Base-by-base conservation (phyloP, 192 early-diverging fungal species). In the Backusella tuberculispora region DNA sequence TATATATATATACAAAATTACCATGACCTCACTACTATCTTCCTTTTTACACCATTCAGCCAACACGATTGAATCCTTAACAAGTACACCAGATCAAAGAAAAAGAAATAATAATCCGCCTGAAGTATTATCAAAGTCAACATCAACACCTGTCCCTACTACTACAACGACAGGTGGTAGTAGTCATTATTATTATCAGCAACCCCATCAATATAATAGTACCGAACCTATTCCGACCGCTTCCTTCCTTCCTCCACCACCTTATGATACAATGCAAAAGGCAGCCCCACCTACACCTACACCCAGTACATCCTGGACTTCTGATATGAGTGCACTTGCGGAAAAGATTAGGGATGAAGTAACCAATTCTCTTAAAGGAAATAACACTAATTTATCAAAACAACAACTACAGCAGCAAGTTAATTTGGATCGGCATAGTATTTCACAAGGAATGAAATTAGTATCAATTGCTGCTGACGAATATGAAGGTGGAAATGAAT, bases 401-500 rank as follows among this genome's bases (percentile, higher is more conserved):
- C 50, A 56, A 21, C 50, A 56, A 21, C 50, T 6, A 56, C 50
- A 17, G 10, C 29, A 67, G 4, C 66, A 67, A 42, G 41, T 38
- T 17, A 43, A 43, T 67, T 37, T 76, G 21, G 75, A 76, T 38
- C 38, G 72, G 64, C 67, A 70, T 29, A 74, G 71, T 6, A 74
- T 78, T 8, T 47, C 67, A 14, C 77, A 78, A 69, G 77, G 72
- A 2, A 74, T 78, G 56, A 66, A 66, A 38, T 43, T 78, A 6
- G 72, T 74, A 29, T 53, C 72, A 4, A 74, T 78, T 3, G 77
- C 77, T 34, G 77, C 77, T 24, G 77, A 78, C 37, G 77, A 78
- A 44, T 73, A 78, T 46, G 66, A 78, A 17, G 41, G 66, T 47
- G 77, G 77, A 60, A 78, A 78, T 14, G 72, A 78, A 24, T 50